Evolutionary conservation across 345 rosid genomes (phyloP).

Genomic region (Citrus cavaleriei): DNA sequence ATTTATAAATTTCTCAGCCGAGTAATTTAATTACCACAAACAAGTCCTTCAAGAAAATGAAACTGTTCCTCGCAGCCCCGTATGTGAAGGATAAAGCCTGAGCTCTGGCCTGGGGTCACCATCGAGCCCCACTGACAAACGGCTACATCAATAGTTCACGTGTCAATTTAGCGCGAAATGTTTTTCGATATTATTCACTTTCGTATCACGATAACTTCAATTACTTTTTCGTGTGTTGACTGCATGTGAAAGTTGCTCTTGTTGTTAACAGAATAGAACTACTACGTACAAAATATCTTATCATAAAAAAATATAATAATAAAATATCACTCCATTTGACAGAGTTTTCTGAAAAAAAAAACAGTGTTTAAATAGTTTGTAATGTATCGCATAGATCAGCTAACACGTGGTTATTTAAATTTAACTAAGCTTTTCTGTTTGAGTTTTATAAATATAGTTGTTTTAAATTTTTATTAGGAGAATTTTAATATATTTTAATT

Average conservation of each 20-base stretch:
- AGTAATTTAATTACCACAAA: background rate
- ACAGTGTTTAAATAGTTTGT: no score
- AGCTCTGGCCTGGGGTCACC: background rate
- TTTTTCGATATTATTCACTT: background rate
- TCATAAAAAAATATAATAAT: no score
- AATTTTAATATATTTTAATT: no score
- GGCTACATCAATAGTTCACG: conserved; percentile 24
- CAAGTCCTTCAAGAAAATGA: background rate
- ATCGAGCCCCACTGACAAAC: conserved; percentile 9
- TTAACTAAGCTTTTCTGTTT: fast-evolving
- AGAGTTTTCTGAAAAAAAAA: no score
- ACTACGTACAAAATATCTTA: background rate
- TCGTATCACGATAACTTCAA: conserved; percentile 3
- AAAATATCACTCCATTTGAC: no score
- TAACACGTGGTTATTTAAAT: no score
- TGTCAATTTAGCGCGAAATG: conserved; percentile 14
- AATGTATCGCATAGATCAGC: fast-evolving
- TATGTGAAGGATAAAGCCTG: no score
- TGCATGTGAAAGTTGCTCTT: background rate
- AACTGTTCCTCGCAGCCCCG: background rate
- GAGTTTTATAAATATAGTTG: fast-evolving
- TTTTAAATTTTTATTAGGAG: fast-evolving
- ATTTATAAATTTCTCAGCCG: background rate
- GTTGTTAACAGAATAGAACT: background rate
- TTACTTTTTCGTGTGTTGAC: background rate